phyloP scores from a whole-genome alignment of 371 early-diverging fungal genomes.

The Mucor saturninus region DNA sequence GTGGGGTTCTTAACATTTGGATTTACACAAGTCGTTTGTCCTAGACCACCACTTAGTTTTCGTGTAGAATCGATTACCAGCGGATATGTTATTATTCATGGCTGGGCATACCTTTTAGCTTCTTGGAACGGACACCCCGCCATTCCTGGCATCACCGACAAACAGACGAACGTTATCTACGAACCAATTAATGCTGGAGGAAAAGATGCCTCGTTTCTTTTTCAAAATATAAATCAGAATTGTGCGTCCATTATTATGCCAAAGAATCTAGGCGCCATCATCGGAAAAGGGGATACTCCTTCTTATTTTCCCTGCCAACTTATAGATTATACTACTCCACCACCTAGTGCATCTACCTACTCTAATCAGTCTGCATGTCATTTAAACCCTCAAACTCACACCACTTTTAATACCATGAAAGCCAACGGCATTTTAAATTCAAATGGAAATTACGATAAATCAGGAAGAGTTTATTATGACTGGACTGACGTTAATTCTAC shows the following conservation, averaged over 20 bases:
- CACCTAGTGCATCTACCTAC: conserved; percentile 55
- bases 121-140: conserved; percentile 63
- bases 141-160: conserved; percentile 41
- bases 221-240: conserved; percentile 69
- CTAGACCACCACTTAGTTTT: conserved; percentile 51
- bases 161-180: conserved; percentile 60
- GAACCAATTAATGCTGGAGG: conserved; percentile 72
- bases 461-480: conserved; percentile 71
- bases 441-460: conserved; percentile 49
- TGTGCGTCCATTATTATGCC: conserved; percentile 65
- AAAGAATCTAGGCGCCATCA: conserved; percentile 21
- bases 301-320: conserved; percentile 78
- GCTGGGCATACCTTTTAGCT: conserved; percentile 63
- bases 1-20: conserved; percentile 84
- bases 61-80: conserved; percentile 44
- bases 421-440: conserved; percentile 40
- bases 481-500: conserved; percentile 69
- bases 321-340: conserved; percentile 41
- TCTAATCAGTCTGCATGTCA: conserved; percentile 70
- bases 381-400: conserved; percentile 46
- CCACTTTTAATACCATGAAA: conserved; percentile 39
- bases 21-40: conserved; percentile 66
- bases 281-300: conserved; percentile 43
- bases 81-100: conserved; percentile 61
- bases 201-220: conserved; percentile 77